Conservation (phyloP, 2,329 filamentous ascomycete species). For the Cadophora gregata region DNA sequence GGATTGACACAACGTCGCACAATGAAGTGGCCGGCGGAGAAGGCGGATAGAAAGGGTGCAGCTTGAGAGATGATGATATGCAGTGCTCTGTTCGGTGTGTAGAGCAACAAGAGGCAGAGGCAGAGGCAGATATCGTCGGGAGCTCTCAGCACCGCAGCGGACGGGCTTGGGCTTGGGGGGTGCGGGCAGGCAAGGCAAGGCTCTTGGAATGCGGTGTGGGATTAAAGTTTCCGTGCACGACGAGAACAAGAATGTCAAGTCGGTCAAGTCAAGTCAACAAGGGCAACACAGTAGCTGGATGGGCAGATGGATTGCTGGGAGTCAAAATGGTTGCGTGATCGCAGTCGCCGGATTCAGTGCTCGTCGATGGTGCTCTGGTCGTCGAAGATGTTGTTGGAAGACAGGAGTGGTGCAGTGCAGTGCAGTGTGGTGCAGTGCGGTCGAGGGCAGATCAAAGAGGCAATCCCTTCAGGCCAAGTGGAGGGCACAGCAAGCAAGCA, state of each 20-base stretch:
- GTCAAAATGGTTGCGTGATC: conserved; percentile 18
- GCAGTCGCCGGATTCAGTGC: conserved; percentile 14
- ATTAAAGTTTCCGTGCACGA: conserved; percentile 18
- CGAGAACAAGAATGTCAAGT: conserved; percentile 21
- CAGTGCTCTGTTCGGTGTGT: conserved; percentile 5
- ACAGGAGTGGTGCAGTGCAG: neutral
- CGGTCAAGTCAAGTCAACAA: conserved; percentile 17
- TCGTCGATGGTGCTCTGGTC: conserved; percentile 20
- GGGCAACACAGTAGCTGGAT: conserved; percentile 10
- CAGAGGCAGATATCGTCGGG: conserved; percentile 18
- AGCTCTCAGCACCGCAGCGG: neutral
- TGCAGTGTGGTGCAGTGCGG: neutral
- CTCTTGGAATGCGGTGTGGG: conserved; percentile 25
- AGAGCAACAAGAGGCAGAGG: too few species aligned
- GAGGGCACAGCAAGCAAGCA: conserved; percentile 2
- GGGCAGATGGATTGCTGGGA: conserved; percentile 8
- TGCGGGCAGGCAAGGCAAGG: conserved; percentile 15
- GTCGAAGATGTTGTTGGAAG: conserved; percentile 10
- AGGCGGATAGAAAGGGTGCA: neutral
- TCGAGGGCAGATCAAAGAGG: neutral
- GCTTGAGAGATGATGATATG: conserved; percentile 1
- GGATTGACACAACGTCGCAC: conserved; percentile 12
- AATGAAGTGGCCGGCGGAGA: conserved; percentile 8
- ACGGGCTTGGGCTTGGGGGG: conserved; percentile 5
- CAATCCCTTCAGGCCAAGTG: neutral